Evolutionary conservation across 768 basidiomycete species (phyloP).

Genomic region (Pulveroboletus frians): DNA sequence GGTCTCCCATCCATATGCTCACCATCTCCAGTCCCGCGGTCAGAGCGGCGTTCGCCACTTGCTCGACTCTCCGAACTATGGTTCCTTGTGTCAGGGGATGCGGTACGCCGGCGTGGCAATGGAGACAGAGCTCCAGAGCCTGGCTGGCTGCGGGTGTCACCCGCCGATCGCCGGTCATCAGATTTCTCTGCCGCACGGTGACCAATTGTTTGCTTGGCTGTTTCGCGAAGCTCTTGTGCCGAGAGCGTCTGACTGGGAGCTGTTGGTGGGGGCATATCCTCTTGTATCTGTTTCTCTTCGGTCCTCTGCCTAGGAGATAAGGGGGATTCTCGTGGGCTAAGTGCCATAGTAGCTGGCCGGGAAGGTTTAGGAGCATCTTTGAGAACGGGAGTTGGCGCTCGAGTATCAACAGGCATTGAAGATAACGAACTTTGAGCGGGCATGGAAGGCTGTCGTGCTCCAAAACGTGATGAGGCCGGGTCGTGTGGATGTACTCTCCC

Average conservation of each 20-base stretch:
- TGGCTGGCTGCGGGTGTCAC: constrained; percentile 42
- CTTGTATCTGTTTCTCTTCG: constrained; percentile 39
- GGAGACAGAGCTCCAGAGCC: constrained; percentile 54
- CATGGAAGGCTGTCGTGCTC: constrained; percentile 12
- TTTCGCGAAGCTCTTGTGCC: constrained; percentile 76
- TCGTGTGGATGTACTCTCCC: constrained; percentile 24
- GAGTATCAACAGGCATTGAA: constrained; percentile 14
- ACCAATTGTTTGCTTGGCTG: constrained; percentile 62
- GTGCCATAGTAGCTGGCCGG: constrained; percentile 12
- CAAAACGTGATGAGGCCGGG: constrained; percentile 16
- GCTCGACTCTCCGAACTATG: constrained; percentile 67
- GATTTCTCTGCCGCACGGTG: constrained; percentile 34
- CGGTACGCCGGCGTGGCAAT: constrained; percentile 51
- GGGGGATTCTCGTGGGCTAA: constrained; percentile 31
- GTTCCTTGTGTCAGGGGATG: constrained; percentile 64
- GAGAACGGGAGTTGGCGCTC: constrained; percentile 10
- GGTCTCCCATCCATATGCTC: constrained; percentile 49
- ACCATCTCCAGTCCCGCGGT: constrained; percentile 42
- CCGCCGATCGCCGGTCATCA: constrained; percentile 36
- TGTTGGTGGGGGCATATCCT: constrained; percentile 71
- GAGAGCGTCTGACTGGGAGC: constrained; percentile 74
- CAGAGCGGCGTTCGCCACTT: constrained; percentile 61
- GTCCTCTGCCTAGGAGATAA: constrained; percentile 37
- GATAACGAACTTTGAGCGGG: constrained; percentile 13
- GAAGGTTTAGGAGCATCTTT: constrained; percentile 20